Evolutionary conservation across 768 basidiomycete genomes (phyloP).

Genomic region (Boletus patriciae): DNA sequence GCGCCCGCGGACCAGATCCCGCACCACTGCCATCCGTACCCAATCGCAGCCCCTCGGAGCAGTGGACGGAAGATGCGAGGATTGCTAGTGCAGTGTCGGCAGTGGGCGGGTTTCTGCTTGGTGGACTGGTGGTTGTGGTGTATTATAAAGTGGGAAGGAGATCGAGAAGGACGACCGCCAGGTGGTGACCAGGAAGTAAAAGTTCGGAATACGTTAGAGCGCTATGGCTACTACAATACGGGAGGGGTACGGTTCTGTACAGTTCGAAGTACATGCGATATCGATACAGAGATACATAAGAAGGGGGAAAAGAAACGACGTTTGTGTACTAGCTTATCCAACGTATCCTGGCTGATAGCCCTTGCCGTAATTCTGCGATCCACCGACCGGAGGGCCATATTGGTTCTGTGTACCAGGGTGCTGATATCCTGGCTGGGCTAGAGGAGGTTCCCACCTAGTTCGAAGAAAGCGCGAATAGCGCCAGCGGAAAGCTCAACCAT

Average conservation of each 20-base stretch:
- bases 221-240: background rate
- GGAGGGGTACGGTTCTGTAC: background rate
- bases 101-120: conserved; percentile 39
- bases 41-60: conserved; percentile 1
- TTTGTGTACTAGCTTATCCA: conserved; percentile 9
- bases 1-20: conserved; percentile 43
- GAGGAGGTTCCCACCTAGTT: conserved; percentile 38
- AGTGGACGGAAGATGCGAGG: conserved; percentile 18
- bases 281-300: background rate
- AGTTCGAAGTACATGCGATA: background rate
- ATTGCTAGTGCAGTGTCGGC: conserved; percentile 27
- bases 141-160: conserved; percentile 10
- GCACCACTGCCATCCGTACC: conserved; percentile 25
- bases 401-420: conserved; percentile 32
- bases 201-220: background rate
- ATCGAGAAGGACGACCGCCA: conserved; percentile 1
- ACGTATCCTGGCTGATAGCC: conserved; percentile 33
- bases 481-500: background rate
- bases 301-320: background rate
- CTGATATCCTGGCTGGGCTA: conserved; percentile 37
- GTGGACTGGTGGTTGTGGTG: conserved; percentile 31
- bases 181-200: conserved; percentile 6
- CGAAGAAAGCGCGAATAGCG: background rate
- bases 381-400: conserved; percentile 4
- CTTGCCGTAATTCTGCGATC: conserved; percentile 14